Evolutionary conservation across 441 rosid genomes (phyloP).

Genomic region (Lepidium campestre): DNA sequence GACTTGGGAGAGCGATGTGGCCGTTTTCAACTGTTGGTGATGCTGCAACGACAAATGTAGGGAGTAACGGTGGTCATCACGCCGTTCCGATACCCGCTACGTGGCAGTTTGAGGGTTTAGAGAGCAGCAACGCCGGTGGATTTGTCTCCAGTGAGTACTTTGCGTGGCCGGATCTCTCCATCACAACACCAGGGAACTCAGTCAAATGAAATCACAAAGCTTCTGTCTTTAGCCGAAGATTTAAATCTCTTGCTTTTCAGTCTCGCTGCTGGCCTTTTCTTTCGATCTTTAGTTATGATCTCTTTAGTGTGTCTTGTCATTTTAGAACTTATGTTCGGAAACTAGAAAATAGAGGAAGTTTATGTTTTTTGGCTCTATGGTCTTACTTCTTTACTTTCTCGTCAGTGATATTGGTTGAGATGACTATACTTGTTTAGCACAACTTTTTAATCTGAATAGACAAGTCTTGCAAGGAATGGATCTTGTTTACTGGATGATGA

Average conservation of each 20-base stretch:
- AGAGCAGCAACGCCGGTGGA: conserved; percentile 36
- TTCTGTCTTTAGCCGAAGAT: conserved; percentile 3
- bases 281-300: background rate
- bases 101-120: conserved; percentile 80
- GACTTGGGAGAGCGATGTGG: conserved; percentile 78
- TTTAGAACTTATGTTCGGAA: conserved; percentile 12
- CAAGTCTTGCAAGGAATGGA: conserved; percentile 2
- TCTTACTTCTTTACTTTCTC: conserved; percentile 2
- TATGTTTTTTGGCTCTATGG: background rate
- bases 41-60: conserved; percentile 24
- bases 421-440: background rate
- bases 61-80: conserved; percentile 24
- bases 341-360: conserved; percentile 18
- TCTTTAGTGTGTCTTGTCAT: conserved; percentile 22
- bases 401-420: background rate
- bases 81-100: conserved; percentile 29
- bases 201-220: conserved; percentile 42
- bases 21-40: conserved; percentile 42
- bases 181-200: conserved; percentile 72
- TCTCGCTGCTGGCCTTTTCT: background rate
- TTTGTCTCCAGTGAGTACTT: conserved; percentile 61
- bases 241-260: background rate
- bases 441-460: background rate
- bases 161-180: conserved; percentile 82
- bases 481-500: conserved; percentile 13